Evolutionary conservation across 2,329 filamentous ascomycete genomes (phyloP), one percentile per base, ranked within the genome.

Genomic region (Teratosphaeria zuluensis): DNA sequence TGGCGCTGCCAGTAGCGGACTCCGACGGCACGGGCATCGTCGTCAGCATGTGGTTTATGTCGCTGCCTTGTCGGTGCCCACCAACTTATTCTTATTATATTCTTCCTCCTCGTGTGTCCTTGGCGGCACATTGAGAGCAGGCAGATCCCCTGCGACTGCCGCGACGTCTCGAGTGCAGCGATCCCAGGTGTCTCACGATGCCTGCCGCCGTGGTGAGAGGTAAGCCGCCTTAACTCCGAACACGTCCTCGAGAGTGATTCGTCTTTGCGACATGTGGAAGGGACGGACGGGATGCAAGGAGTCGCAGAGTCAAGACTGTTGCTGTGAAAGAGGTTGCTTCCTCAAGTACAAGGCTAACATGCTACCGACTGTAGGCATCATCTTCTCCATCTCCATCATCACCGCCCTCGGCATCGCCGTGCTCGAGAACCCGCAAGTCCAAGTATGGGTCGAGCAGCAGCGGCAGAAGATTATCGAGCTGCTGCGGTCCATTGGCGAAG

Each of bases 351-450:
- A 52, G 9, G 42, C 61, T 64, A 14, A 64, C 56, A 64, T 61
- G 54, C 32, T 51, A n/a, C 53, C 30, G 28, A 35, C 38, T 28
- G 53, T 70, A 86, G 84, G 83, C 68, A 78, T 85, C 63, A 81
- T 87, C 62, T 80, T 86, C 64, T 82, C 81, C 54, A 78, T 84
- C 62, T 81, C 81, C 51, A 77, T 86, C 48, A 75, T 86, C 58
- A 79, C 85, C 56, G 84, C 84, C 61, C 82, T 84, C 19, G 81
- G 83, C 12, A 78, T 85, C 55, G 84, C 84, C 56, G 79, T 84
- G 53, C 84, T 85, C 70, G 81, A 86, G 69, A 84, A 80, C 48
- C 84, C 84, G 0, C 80, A 85, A 67, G 77, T 86, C 59, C 77
- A 82, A 70, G 76, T 79, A 78, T 86, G 84, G 84, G 73, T 86